Evolutionary conservation across 768 basidiomycete genomes (phyloP).

Genomic region (Mycena leptocephala): DNA sequence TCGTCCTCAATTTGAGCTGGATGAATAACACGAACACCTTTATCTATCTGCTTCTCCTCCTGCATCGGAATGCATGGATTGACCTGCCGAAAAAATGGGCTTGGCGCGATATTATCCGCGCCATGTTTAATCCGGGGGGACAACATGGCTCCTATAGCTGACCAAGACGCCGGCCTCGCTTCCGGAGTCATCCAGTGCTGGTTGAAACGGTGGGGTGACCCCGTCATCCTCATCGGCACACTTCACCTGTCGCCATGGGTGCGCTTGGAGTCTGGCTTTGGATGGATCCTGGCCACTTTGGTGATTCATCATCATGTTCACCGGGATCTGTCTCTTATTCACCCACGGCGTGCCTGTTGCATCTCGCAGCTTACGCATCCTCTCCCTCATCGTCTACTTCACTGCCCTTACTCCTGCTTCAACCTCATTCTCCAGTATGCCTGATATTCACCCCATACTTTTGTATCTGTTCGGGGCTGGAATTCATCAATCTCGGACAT

Average conservation of each 20-base stretch:
- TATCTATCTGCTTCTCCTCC: slow-evolving; percentile 14
- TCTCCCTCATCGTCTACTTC: background rate
- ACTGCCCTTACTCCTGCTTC: background rate
- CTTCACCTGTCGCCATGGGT: slow-evolving; percentile 28
- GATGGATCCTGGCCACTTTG: slow-evolving; percentile 5
- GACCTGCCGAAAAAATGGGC: background rate
- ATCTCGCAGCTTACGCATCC: background rate
- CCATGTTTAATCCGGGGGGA: background rate
- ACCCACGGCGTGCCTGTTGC: background rate
- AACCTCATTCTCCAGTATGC: background rate
- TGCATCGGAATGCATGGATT: slow-evolving; percentile 1
- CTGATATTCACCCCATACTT: background rate
- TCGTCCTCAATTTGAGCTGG: slow-evolving; percentile 39
- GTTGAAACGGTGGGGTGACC: background rate
- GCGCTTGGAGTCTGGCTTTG: slow-evolving; percentile 31
- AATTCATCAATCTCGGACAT: background rate
- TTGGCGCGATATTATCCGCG: background rate
- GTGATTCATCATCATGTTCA: background rate
- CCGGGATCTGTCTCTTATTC: background rate
- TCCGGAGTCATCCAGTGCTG: background rate
- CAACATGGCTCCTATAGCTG: background rate
- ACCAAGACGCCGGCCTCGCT: background rate
- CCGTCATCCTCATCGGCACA: slow-evolving; percentile 9
- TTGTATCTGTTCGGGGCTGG: background rate
- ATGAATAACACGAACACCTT: slow-evolving; percentile 29